Evolutionary conservation across 202 grass and related monocot genomes (phyloP), one percentile per base, ranked within the genome.

Genomic region (Schoenoplectus triqueter): DNA sequence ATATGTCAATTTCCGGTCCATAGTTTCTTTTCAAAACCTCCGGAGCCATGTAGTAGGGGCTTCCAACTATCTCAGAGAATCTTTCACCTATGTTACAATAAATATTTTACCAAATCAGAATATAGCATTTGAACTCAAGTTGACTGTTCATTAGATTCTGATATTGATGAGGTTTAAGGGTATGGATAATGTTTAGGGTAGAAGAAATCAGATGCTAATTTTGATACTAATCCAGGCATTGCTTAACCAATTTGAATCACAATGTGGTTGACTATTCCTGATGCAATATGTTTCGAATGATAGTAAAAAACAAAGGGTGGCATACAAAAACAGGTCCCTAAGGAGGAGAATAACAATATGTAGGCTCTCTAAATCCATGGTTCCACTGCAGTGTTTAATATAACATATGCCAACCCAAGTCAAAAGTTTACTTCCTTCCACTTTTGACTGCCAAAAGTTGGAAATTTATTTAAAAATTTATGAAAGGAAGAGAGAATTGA

Each of bases 1-100:
- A 99, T 70, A 99, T 96, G 77, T 99, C 96, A 76, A 99, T 99
- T 91, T 99, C 96, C 40, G 91, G 96, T 70, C 96, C 96, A 80
- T 99, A 99, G 79, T 96, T 99, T 78, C 96, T 87, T 87, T 96
- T 99, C 73, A 99, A 80, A 81, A 99, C 96, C 88, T 99, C 96
- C 0, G 96, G 96, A 73, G 96, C 93, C 96, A 99, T 99, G 84
- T 99, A 99, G 84, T 99, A 99, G 18, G 96, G 96, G 83, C 96
- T 99, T 88, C 96, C 96, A 39, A 99, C 96, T 85, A 99, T 99
- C 92, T 99, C 96, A 86, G 96, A 99, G 86, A 96, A 99, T 10
- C 84, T 96, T 87, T 99, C 96, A 86, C 96, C 96, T 99, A 73
- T 73, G 11, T 47, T 74, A 82, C 19, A 91, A 86, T 7, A 50